These are phyloP conservation scores for Pseudevernia furfuracea DNA, from an alignment of 495 filamentous ascomycete genomes.

Conservation along the genomic window DNA sequence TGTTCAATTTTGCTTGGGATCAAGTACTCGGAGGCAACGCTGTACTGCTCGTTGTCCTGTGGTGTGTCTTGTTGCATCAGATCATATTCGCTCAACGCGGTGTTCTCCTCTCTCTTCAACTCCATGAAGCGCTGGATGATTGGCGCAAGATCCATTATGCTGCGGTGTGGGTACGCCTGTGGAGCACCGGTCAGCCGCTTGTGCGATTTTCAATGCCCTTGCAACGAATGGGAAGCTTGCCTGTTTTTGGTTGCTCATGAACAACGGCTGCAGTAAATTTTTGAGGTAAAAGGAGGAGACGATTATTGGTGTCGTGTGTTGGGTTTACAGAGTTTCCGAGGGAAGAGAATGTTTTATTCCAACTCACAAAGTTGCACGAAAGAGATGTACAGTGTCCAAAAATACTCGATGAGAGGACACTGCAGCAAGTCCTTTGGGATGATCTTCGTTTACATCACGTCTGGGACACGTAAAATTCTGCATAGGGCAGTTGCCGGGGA, in stretches of 20 bases:
- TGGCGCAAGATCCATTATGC: background rate
- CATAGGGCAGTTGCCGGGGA: constrained; percentile 2
- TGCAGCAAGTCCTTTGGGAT: background rate
- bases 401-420: background rate
- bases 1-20: background rate
- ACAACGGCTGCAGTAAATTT: background rate
- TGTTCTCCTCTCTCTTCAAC: background rate
- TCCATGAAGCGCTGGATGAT: background rate
- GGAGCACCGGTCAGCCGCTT: background rate
- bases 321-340: background rate
- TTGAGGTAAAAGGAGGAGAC: background rate
- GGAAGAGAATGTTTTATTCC: background rate
- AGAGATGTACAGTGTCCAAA: background rate
- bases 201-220: background rate
- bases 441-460: constrained; percentile 5
- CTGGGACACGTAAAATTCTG: background rate
- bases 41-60: background rate
- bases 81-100: background rate
- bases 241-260: background rate
- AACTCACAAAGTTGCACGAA: background rate
- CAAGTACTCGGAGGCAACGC: background rate
- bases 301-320: background rate
- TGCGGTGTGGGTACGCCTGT: background rate
- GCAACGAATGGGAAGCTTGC: background rate
- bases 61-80: background rate